Evolutionary conservation across 139 green algal genomes (phyloP), one percentile per base, ranked within the genome.

Genomic region (Closterium sp.): DNA sequence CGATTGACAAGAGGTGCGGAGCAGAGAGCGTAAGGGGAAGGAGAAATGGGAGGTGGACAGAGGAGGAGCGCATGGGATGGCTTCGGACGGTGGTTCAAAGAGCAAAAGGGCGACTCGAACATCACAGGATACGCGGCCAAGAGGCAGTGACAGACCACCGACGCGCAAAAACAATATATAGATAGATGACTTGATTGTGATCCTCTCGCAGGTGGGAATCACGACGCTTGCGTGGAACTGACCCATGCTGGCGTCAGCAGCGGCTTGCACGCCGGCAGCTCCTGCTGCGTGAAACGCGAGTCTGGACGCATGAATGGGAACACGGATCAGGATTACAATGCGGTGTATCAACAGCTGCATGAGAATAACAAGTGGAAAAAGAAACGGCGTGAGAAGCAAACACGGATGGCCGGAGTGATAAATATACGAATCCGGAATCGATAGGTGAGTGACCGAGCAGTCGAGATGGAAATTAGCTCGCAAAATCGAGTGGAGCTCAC

Each of bases 181-280:
- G 24, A 73, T 45, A 4, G 4, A 45, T 45, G 38, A 45, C 38
- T 45, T 45, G 38, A 45, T 45, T 45, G 38, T 45, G 38, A 45
- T 45, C 38, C 38, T 45, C 38, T 45, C 10, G 50, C 13, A 73
- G 50, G 50, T 21, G 50, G 17, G 13, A 22, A 73, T 73, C 50
- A 73, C 50, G 50, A 73, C 50, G 50, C 50, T 9, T 73, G 28
- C 28, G 87, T 45, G 24, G 29, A 31, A 50, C 90, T 89, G 29
- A 97, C 97, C 97, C 95, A 96, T 24, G 95, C 92, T 21, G 97
- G 96, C n/a, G 97, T 97, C 32, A 98, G 91, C 38, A 98, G 92
- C 2, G 97, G 97, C 34, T 97, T 97, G 91, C 95, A 97, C 1
- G 97, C 97, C 28, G 95, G 94, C 7, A 98, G 94, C 73, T 98